These are phyloP conservation scores for Blastobotrys peoriensis DNA, from an alignment of 805 yeast genomes.

Conservation along the genomic window DNA sequence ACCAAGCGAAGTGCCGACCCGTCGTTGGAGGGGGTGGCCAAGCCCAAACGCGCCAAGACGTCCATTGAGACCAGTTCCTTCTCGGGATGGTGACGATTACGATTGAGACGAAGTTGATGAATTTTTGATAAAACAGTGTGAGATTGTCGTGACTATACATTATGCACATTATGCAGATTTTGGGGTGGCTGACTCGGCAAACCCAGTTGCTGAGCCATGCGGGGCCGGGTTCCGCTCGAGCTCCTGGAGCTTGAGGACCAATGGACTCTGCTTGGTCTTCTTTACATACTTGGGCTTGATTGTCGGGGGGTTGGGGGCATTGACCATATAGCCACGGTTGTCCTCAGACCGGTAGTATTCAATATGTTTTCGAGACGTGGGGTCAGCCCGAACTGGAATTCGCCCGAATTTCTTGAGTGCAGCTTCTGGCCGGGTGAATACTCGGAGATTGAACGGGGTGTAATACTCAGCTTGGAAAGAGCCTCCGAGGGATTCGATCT, in stretches of 20 bases:
- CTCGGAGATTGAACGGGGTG: conserved; percentile 59
- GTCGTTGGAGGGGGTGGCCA: not conserved
- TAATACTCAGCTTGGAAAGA: conserved; percentile 67
- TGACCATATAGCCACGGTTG: conserved; percentile 62
- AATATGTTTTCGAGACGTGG: conserved; percentile 74
- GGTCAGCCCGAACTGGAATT: conserved; percentile 79
- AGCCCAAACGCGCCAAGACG: conserved; percentile 15
- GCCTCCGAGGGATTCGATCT: conserved; percentile 70
- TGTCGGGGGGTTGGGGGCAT: conserved; percentile 17
- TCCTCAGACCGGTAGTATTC: conserved; percentile 65
- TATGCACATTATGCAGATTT: no score
- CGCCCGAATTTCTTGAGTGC: conserved; percentile 67
- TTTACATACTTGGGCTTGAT: conserved; percentile 18
- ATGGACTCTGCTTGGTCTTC: conserved; percentile 14
- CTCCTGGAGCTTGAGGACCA: conserved; percentile 12
- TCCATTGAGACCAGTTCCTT: conserved; percentile 17
- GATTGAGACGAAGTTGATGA: not conserved
- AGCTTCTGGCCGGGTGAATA: conserved; percentile 70
- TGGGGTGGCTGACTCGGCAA: conserved; percentile 1
- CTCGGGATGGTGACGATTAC: conserved; percentile 19
- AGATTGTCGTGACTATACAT: not conserved
- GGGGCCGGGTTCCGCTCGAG: conserved; percentile 11
- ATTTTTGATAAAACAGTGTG: not conserved
- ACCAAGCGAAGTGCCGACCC: conserved; percentile 3
- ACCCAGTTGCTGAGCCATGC: conserved; percentile 10